A percentile compares a stretch with the other conserved stretches of the same genome.
phyloP scores from a whole-genome alignment of 805 yeast genomes.

The Pichia exigua region DNA sequence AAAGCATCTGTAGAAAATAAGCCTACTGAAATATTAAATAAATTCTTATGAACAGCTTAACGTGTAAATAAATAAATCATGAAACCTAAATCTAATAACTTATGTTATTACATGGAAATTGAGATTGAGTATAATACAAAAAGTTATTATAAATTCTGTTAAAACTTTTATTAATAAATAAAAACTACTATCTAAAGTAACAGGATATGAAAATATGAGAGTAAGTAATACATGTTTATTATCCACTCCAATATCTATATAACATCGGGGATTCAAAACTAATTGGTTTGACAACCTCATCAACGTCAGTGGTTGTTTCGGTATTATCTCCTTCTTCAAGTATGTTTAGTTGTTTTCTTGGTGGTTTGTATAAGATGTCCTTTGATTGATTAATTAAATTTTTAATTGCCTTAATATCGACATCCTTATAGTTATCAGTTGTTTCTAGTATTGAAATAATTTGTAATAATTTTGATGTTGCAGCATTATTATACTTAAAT shows the following conservation, averaged over 20 bases:
- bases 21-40: conserved; percentile 10
- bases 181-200: not conserved
- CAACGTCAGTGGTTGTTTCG: conserved; percentile 13
- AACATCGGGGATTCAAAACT: conserved; percentile 55
- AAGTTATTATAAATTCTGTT: not conserved
- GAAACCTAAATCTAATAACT: too few relatives aligned
- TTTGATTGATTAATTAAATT: conserved; percentile 23
- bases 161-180: not conserved
- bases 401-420: conserved; percentile 15
- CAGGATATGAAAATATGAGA: not conserved
- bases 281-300: conserved; percentile 40
- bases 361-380: conserved; percentile 24
- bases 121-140: not conserved
- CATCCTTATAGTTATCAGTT: not conserved
- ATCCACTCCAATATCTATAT: conserved; percentile 63
- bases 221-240: not conserved
- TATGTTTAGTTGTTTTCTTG: conserved; percentile 26
- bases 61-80: not conserved
- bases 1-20: not conserved
- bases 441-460: conserved; percentile 25
- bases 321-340: conserved; percentile 25
- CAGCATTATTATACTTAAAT: conserved; percentile 46
- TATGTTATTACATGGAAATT: too few relatives aligned
- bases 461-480: conserved; percentile 40
- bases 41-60: conserved; percentile 10